phyloP scores from a whole-genome alignment of 805 yeast species.

The Diddensiella caesifluorescens region DNA sequence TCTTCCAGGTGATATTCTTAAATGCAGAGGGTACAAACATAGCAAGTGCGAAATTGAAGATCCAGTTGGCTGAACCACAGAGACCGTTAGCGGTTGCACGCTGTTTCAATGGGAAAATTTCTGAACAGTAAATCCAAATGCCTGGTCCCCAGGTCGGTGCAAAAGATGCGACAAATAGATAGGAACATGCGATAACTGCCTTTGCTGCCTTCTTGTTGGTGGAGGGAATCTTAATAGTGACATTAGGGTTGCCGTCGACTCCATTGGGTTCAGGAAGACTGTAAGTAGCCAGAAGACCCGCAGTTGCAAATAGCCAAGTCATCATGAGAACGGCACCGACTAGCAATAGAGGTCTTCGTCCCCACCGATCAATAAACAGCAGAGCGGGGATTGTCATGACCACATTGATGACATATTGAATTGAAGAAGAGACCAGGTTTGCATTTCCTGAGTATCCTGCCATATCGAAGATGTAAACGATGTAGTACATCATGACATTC shows the following conservation, averaged over 20 bases:
- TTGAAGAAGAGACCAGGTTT: slow-evolving; percentile 49
- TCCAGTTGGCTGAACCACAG: slow-evolving; percentile 64
- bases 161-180: slow-evolving; percentile 63
- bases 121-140: slow-evolving; percentile 63
- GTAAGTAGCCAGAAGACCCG: slow-evolving; percentile 37
- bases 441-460: slow-evolving; percentile 52
- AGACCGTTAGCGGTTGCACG: slow-evolving; percentile 55
- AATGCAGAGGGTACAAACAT: slow-evolving; percentile 41
- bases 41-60: slow-evolving; percentile 36
- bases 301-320: slow-evolving; percentile 57
- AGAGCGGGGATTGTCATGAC: slow-evolving; percentile 60
- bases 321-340: slow-evolving; percentile 61
- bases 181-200: slow-evolving; percentile 45
- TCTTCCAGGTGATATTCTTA: slow-evolving; percentile 38
- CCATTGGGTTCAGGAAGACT: slow-evolving; percentile 9
- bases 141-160: slow-evolving; percentile 53
- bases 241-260: slow-evolving; percentile 10
- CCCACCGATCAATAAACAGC: slow-evolving; percentile 51
- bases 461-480: slow-evolving; percentile 60
- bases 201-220: slow-evolving; percentile 39
- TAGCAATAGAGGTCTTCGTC: slow-evolving; percentile 57
- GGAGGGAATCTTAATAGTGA: slow-evolving; percentile 27
- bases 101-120: slow-evolving; percentile 56
- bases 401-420: slow-evolving; percentile 52
- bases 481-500: slow-evolving; percentile 66